These are phyloP conservation scores for Rutstroemia sydowiana DNA, from an alignment of 2,329 filamentous ascomycete species.

Conservation along the genomic window DNA sequence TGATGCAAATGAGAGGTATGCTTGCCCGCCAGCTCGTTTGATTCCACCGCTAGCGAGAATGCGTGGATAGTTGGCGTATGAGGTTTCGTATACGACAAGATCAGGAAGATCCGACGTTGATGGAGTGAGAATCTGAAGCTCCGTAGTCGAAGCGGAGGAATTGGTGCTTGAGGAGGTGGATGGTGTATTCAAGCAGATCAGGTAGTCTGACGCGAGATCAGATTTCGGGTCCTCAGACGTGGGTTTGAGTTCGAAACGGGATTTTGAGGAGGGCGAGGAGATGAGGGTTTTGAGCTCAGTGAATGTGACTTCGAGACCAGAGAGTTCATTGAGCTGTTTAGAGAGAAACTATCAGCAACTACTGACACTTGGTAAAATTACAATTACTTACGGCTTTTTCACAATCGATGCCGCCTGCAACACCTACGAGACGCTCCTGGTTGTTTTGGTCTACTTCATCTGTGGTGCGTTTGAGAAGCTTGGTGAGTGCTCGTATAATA, in stretches of 20 bases:
- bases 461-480: constrained; percentile 35
- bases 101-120: constrained; percentile 34
- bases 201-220: constrained; percentile 26
- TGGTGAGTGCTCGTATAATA: constrained; percentile 36
- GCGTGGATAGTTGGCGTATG: constrained; percentile 38
- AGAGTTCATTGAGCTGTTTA: constrained; percentile 9
- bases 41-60: constrained; percentile 36
- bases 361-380: neutral
- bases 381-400: constrained; percentile 33
- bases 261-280: constrained; percentile 30
- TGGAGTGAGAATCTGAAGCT: constrained; percentile 29
- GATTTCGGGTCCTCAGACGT: constrained; percentile 17
- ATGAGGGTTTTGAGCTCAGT: constrained; percentile 32
- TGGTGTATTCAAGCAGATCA: constrained; percentile 31
- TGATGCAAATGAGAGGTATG: constrained; percentile 26
- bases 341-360: too few relatives aligned
- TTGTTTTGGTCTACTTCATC: constrained; percentile 31
- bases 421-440: constrained; percentile 32
- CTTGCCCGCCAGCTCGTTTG: constrained; percentile 35
- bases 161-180: constrained; percentile 13
- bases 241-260: constrained; percentile 33
- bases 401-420: constrained; percentile 36
- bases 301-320: constrained; percentile 31
- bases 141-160: constrained; percentile 14
- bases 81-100: constrained; percentile 38